Evolutionary conservation across 2,329 filamentous ascomycete genomes (phyloP), one percentile per base, ranked within the genome.

Genomic region (Cladophialophora psammophila): DNA sequence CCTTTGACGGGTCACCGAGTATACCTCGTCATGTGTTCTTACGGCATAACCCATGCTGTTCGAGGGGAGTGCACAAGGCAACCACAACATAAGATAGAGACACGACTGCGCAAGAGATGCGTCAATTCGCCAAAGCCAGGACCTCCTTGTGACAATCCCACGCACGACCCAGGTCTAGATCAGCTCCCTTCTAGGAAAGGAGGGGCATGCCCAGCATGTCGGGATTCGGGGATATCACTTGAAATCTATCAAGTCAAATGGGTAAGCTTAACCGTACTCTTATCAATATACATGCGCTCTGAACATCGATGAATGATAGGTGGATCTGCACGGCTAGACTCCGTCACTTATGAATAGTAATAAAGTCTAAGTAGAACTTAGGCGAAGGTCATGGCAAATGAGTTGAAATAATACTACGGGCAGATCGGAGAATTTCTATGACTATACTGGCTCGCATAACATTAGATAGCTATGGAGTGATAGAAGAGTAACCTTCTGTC

Each of bases 71-170:
- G 57, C 26, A 45, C 36, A 32, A 48, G 40, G 57, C 36, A 48
- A 32, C 57, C 57, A 48, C 36, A 60, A 59, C 56, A 59, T 59
- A 59, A 59, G 56, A 59, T 59, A 59, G 56, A 59, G 35, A 42
- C 56, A 42, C 56, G 56, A 7, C n/a, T 59, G 40, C 56, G 56
- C 26, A 38, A 42, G 56, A 45, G 38, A 48, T 48, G 57, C 34
- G 20, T 10, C n/a, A 10, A n/a, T 12, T 45, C 36, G 18, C 36
- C 57, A 12, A 45, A 60, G 20, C 57, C 57, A 60, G 40, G 38
- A 5, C 57, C 57, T 60, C 36, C 57, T 32, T 60, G 57, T 48
- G 36, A 12, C 26, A 60, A 31, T 9, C 57, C 36, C 12, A 45
- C 32, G n/a, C 57, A 60, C 40, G 32, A 12, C 12, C 40, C 40